A percentile compares a stretch with the other conserved stretches of the same genome.
phyloP scores from a whole-genome alignment of 2,329 filamentous ascomycete species.

The Aspergillus fijiensis region DNA sequence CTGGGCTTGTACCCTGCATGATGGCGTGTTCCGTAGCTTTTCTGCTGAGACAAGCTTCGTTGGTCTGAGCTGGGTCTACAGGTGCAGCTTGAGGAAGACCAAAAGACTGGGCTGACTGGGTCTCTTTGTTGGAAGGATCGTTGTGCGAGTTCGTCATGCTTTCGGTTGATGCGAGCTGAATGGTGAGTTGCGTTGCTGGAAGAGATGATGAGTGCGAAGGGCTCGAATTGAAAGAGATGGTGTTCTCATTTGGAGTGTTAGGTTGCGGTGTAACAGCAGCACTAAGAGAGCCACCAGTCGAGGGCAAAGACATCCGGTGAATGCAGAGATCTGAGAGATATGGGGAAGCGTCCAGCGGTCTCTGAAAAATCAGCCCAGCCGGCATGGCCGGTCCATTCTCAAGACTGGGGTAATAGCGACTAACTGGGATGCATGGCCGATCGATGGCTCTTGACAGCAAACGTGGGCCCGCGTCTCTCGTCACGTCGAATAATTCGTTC shows the following conservation, averaged over 20 bases:
- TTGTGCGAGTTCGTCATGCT: neutral
- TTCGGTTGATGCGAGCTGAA: neutral
- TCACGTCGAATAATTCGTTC: constrained; percentile 17
- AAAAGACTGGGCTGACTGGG: no score
- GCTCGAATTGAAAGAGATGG: no score
- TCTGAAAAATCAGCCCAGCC: constrained; percentile 1
- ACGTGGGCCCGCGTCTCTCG: constrained; percentile 33
- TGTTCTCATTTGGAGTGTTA: no score
- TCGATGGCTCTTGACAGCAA: constrained; percentile 21
- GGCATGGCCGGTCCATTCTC: constrained; percentile 6
- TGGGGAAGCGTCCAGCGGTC: constrained; percentile 14
- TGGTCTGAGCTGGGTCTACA: no score
- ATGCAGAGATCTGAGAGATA: neutral
- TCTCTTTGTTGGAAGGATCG: neutral
- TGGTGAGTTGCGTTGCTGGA: neutral
- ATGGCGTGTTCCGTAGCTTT: no score
- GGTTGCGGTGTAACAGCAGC: no score
- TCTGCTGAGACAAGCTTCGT: no score
- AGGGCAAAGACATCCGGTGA: neutral
- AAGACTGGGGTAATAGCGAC: constrained; percentile 21
- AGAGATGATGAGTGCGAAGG: neutral
- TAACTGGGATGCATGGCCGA: constrained; percentile 19
- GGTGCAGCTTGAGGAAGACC: no score
- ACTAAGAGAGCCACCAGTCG: neutral
- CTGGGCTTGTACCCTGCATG: no score